phyloP scores from a whole-genome alignment of 148 eudicot species.

The Simmondsia chinensis region DNA sequence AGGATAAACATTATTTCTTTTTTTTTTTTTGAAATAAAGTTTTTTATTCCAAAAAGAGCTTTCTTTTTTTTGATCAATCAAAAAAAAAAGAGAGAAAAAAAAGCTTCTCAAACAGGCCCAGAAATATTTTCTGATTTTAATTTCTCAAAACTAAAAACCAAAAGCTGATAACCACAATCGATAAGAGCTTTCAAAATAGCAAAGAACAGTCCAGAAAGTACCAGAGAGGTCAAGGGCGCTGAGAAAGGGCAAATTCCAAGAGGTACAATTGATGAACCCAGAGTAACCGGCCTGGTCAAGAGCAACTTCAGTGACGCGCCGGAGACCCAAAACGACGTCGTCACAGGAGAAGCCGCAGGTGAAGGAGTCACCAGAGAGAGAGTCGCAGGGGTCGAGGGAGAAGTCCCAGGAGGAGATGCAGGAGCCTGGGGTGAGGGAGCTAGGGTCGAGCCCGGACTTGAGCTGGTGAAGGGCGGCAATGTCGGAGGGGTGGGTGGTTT shows the following conservation, averaged over 20 bases:
- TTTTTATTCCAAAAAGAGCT: too few relatives aligned
- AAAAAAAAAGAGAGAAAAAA: too few relatives aligned
- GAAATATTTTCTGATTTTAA: too few relatives aligned
- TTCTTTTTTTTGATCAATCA: too few relatives aligned
- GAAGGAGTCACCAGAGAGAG: conserved; percentile 40
- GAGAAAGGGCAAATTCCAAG: conserved; percentile 16
- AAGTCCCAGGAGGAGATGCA: conserved; percentile 80
- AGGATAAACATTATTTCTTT: too few relatives aligned
- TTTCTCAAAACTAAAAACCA: too few relatives aligned
- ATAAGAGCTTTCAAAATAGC: too few relatives aligned
- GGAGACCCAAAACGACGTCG: not conserved
- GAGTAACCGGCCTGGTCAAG: conserved; percentile 25
- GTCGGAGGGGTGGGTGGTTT: conserved; percentile 53
- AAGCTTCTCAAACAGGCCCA: too few relatives aligned
- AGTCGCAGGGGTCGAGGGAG: conserved; percentile 69
- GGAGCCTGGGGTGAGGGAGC: conserved; percentile 47
- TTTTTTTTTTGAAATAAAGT: too few relatives aligned
- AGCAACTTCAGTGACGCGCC: conserved; percentile 21
- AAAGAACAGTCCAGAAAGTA: too few relatives aligned
- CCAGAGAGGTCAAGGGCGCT: conserved; percentile 16
- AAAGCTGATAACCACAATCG: too few relatives aligned
- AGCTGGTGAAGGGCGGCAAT: conserved; percentile 38
- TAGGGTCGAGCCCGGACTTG: conserved; percentile 21
- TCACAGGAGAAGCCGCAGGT: conserved; percentile 78
- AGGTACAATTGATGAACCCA: conserved; percentile 1